Evolutionary conservation across 2,329 filamentous ascomycete species (phyloP), one percentile per base, ranked within the genome.

Genomic region (Sporothrix pallida): DNA sequence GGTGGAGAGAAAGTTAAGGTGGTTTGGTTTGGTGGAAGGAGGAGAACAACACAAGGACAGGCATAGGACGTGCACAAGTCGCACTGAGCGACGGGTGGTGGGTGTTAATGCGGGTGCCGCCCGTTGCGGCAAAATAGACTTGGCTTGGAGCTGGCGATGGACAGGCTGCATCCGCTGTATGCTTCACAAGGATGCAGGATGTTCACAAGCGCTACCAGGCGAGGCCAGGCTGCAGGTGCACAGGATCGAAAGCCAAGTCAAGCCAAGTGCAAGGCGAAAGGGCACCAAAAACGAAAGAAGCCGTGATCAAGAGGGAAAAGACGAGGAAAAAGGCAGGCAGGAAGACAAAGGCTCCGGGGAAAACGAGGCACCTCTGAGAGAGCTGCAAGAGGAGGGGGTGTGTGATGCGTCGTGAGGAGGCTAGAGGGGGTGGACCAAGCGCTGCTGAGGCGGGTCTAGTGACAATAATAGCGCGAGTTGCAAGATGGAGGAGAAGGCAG

Each of bases 41-140:
- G 58, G 26, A 58, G 31, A 31, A 31, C 5, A 31, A 31, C 31
- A 31, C 31, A 31, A 52, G 46, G 65, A 68, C n/a, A 7, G 26
- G 31, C 44, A 68, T 10, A 37, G 65, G 65, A 68, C 65, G 60
- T 63, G 60, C 60, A 37, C 20, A 46, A 56, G 52, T 56, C 20
- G 72, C 44, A 50, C 23, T 65, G 72, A 15, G 44, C 48, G 23
- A 50, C 37, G 62, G 72, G 68, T 72, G 69, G 63, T 70, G 77
- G 72, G 76, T 78, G 78, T 75, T 77, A 77, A 79, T 75, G 75
- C 74, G 73, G 31, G 74, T 78, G 78, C 79, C 78, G 78, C 78
- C 78, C 77, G 76, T 78, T 80, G 79, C 80, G 80, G 80, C 78
- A 82, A 81, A 81, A 80, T 78, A 80, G 79, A 74, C 50, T 23